These are phyloP conservation scores for Penicillium janthinellum DNA, from an alignment of 2,329 filamentous ascomycete species.

Conservation along the genomic window DNA sequence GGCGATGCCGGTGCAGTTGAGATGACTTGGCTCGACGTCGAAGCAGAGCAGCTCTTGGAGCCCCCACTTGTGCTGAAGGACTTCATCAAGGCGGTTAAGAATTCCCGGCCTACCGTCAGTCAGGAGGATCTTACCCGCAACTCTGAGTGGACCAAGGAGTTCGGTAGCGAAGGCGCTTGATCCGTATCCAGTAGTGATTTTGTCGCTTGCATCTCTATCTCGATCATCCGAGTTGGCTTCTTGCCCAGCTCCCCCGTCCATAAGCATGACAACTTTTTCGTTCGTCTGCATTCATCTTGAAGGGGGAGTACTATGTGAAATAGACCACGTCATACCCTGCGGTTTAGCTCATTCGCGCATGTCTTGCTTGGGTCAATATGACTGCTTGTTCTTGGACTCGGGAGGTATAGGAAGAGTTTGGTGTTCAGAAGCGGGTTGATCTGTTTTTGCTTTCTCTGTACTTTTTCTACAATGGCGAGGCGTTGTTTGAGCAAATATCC, in stretches of 20 bases:
- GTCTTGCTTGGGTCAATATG: constrained; percentile 2
- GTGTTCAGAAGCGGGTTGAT: constrained; percentile 35
- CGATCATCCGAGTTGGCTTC: not conserved
- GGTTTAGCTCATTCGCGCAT: constrained; percentile 10
- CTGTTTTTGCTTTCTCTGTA: constrained; percentile 2
- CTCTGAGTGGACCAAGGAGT: constrained; percentile 92
- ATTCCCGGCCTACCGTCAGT: constrained; percentile 86
- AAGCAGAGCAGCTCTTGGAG: constrained; percentile 80
- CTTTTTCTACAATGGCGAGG: constrained; percentile 30
- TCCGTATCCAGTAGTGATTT: not conserved
- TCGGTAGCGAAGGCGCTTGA: constrained; percentile 82
- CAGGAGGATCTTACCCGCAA: constrained; percentile 80
- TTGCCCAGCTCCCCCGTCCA: not conserved
- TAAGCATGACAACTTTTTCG: not conserved
- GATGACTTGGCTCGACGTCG: constrained; percentile 90
- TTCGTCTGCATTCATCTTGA: not conserved
- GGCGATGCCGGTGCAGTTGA: constrained; percentile 83
- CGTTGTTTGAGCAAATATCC: constrained; percentile 30
- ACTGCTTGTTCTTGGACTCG: not conserved
- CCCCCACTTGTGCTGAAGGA: constrained; percentile 86
- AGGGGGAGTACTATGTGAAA: constrained; percentile 1
- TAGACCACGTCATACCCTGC: not conserved
- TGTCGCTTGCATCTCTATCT: not conserved
- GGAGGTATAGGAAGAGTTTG: constrained; percentile 21
- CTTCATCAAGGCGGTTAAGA: constrained; percentile 88